phyloP scores from a whole-genome alignment of 768 basidiomycete genomes.

The Panaeolus cyanescens region DNA sequence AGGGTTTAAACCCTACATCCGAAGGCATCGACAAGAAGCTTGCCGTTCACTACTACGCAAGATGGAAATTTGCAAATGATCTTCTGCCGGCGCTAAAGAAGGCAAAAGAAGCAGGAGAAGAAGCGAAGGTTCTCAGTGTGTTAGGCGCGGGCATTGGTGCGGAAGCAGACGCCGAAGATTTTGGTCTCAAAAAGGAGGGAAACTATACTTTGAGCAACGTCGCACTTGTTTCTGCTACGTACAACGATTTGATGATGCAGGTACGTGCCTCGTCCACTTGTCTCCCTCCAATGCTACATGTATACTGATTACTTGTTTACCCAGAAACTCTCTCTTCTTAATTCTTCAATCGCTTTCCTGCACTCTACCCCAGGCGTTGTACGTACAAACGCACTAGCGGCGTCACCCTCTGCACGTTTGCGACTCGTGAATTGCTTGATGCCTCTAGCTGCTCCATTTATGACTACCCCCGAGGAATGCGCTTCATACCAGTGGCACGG shows the following conservation, averaged over 20 bases:
- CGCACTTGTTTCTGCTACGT: slow-evolving; percentile 32
- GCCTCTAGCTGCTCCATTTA: slow-evolving; percentile 24
- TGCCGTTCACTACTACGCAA: slow-evolving; percentile 49
- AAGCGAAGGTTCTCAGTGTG: slow-evolving; percentile 49
- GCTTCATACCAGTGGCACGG: slow-evolving; percentile 38
- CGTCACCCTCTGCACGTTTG: slow-evolving; percentile 26
- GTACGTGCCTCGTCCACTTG: slow-evolving; percentile 25
- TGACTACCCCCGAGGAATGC: slow-evolving; percentile 25
- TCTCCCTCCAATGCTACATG: background rate
- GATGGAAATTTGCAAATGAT: slow-evolving; percentile 50
- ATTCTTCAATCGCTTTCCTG: slow-evolving; percentile 39
- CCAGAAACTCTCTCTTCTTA: slow-evolving; percentile 35
- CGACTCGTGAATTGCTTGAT: slow-evolving; percentile 17
- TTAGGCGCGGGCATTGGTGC: slow-evolving; percentile 33
- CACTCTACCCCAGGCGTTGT: slow-evolving; percentile 42
- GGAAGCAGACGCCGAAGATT: slow-evolving; percentile 42
- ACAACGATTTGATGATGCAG: slow-evolving; percentile 52
- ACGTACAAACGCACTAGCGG: slow-evolving; percentile 28
- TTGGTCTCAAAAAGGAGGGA: slow-evolving; percentile 43
- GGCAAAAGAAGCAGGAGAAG: slow-evolving; percentile 46
- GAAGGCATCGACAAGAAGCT: slow-evolving; percentile 36
- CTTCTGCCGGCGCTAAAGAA: slow-evolving; percentile 42
- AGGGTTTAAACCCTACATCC: slow-evolving; percentile 33
- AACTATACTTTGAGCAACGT: slow-evolving; percentile 32
- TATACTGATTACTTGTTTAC: background rate